Base-by-base conservation (phyloP, 208 protist species). In the Crithidia mellificae region DNA sequence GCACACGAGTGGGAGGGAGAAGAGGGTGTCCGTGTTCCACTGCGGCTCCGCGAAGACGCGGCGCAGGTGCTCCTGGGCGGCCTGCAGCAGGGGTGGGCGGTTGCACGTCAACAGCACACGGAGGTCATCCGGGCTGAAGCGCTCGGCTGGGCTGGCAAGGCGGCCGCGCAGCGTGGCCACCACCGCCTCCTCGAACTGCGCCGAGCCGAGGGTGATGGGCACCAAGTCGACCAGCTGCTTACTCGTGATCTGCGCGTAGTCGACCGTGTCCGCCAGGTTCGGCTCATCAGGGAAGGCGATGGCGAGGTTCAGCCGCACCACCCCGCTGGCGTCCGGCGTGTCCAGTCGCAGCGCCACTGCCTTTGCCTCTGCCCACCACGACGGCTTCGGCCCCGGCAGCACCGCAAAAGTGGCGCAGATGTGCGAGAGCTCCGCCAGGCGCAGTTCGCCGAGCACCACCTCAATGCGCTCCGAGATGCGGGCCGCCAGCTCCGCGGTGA, bases 331-430 rank as follows among this genome's bases (percentile, higher is more conserved):
- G 14, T 78, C 73, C 6, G 67, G 39, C 51, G 30, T 32, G 15
- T 84, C 43, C 24, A 90, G 72, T 6, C 87, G 87, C 50, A 78
- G 63, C 8, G 86, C 85, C 22, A 95, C 80, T 7, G 72, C 81
- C 64, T 80, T 82, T 12, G 90, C 87, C 73, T 95, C 90, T 2
- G 58, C 56, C 76, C 90, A 82, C 90, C 90, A 95, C 1, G 65
- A 20, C 30, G 85, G 90, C 32, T 43, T 69, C 44, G 54, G 62
- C 19, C 9, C 29, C 25, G 74, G 64, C 59, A 93, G 79, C 15
- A 74, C 68, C 9, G 87, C 78, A 64, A 93, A 91, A 9, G 87
- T 90, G 39, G 82, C 81, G 58, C 90, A 95, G 51, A 95, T 87
- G 74, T 93, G 85, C 36, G 84, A 88, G 29, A 95, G 83, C 80